phyloP scores from a whole-genome alignment of 768 basidiomycete species.

The Boletales sp. region DNA sequence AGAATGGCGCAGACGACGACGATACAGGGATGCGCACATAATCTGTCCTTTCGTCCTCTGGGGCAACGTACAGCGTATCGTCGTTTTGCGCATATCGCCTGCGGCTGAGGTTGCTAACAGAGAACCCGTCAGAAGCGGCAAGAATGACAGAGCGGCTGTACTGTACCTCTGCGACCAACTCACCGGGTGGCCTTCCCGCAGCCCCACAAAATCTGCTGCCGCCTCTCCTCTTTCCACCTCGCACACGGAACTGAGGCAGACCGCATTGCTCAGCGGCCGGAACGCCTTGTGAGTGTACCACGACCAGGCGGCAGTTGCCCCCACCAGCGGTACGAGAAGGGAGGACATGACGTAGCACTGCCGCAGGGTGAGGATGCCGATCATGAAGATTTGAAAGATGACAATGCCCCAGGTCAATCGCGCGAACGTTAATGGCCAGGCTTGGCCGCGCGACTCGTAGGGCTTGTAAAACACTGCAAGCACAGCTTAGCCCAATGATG shows the following conservation, averaged over 20 bases:
- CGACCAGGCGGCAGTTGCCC: slow-evolving; percentile 74
- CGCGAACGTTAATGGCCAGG: slow-evolving; percentile 94
- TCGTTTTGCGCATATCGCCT: slow-evolving; percentile 91
- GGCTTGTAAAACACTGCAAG: slow-evolving; percentile 92
- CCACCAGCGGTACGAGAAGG: slow-evolving; percentile 71
- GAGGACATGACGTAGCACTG: slow-evolving; percentile 56
- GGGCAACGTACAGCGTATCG: slow-evolving; percentile 92
- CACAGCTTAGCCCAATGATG: background rate
- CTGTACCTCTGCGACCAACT: slow-evolving; percentile 81
- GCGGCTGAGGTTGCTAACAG: slow-evolving; percentile 70
- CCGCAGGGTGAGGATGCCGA: slow-evolving; percentile 80
- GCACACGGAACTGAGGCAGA: slow-evolving; percentile 80
- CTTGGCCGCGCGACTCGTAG: slow-evolving; percentile 95
- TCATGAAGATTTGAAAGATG: slow-evolving; percentile 96
- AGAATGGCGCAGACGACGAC: no score
- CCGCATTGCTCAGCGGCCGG: slow-evolving; percentile 71
- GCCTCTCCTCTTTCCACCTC: slow-evolving; percentile 91
- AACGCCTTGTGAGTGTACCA: slow-evolving; percentile 72
- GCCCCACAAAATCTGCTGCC: slow-evolving; percentile 68
- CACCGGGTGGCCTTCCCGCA: slow-evolving; percentile 83
- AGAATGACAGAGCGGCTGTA: background rate
- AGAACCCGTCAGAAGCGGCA: slow-evolving; percentile 1
- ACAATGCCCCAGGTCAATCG: slow-evolving; percentile 90
- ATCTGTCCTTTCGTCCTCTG: slow-evolving; percentile 89
- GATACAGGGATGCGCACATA: slow-evolving; percentile 65